Percentiles rank a stretch among this genome's conserved stretches.
These are phyloP conservation scores for Aureobasidium sp. DNA, from an alignment of 2,329 filamentous ascomycete genomes.

Conservation along the genomic window DNA sequence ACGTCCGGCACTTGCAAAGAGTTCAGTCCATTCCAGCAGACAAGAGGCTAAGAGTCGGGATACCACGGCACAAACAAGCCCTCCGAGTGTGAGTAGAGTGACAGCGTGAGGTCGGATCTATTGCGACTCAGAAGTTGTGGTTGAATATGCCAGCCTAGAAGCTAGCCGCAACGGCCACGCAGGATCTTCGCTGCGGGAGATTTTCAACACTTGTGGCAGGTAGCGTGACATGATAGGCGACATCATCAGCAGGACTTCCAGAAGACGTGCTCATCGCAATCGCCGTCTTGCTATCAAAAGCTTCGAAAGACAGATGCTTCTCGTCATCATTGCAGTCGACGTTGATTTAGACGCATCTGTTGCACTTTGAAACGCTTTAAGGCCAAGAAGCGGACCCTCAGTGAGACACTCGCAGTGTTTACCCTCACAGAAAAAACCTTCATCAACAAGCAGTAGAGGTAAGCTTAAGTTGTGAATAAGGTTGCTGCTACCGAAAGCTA, in stretches of 20 bases:
- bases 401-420: not conserved
- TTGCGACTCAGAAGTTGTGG: not conserved
- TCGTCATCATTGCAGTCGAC: not conserved
- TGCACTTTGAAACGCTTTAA: not conserved
- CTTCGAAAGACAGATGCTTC: not conserved
- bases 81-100: not conserved
- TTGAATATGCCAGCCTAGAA: not conserved
- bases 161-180: constrained; percentile 1
- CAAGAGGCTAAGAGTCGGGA: not conserved
- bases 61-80: not conserved
- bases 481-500: not conserved
- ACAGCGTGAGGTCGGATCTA: not conserved
- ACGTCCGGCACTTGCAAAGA: constrained; percentile 1
- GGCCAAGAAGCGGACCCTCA: not conserved
- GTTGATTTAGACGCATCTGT: not conserved
- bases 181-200: constrained; percentile 3
- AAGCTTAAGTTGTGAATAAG: not conserved
- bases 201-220: not conserved
- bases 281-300: not conserved
- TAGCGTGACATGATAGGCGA: not conserved
- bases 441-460: not conserved
- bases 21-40: not conserved
- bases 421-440: not conserved
- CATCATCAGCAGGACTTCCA: not conserved
- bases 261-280: not conserved